These are phyloP conservation scores for Aspergillus sclerotioniger DNA, from an alignment of 495 filamentous ascomycete genomes.

Conservation along the genomic window DNA sequence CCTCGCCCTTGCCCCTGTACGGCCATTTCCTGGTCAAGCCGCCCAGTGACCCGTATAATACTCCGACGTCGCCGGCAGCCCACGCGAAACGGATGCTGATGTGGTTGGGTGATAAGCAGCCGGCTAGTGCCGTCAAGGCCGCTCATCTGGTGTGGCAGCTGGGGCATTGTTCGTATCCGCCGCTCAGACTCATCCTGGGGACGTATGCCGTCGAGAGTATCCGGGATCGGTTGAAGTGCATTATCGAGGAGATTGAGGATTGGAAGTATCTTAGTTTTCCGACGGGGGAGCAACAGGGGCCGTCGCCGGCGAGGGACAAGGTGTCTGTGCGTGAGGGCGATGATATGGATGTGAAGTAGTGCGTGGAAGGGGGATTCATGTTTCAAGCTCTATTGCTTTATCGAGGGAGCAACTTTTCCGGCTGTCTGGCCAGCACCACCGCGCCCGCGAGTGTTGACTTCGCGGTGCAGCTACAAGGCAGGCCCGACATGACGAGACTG, in stretches of 20 bases:
- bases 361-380: too few species aligned
- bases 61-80: constrained; percentile 71
- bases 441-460: too few species aligned
- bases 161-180: constrained; percentile 88
- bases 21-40: constrained; percentile 91
- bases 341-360: too few species aligned
- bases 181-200: constrained; percentile 78
- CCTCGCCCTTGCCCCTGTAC: constrained; percentile 68
- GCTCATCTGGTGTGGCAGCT: constrained; percentile 97
- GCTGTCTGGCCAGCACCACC: too few species aligned
- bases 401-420: too few species aligned
- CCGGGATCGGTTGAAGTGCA: constrained; percentile 78
- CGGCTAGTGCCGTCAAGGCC: constrained; percentile 86
- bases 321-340: too few species aligned
- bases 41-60: constrained; percentile 75
- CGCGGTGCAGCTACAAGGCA: too few species aligned
- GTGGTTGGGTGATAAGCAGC: constrained; percentile 90
- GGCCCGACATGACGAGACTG: too few species aligned
- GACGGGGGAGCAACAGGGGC: constrained; percentile 26
- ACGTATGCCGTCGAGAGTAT: constrained; percentile 96
- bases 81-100: constrained; percentile 94
- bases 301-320: too few species aligned
- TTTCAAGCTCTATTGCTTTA: too few species aligned
- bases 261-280: constrained; percentile 76
- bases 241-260: constrained; percentile 94